Percentiles rank a stretch among this genome's conserved stretches.
phyloP scores from a whole-genome alignment of 176 grass and related monocot species.

The Thinopyrum elongatum region DNA sequence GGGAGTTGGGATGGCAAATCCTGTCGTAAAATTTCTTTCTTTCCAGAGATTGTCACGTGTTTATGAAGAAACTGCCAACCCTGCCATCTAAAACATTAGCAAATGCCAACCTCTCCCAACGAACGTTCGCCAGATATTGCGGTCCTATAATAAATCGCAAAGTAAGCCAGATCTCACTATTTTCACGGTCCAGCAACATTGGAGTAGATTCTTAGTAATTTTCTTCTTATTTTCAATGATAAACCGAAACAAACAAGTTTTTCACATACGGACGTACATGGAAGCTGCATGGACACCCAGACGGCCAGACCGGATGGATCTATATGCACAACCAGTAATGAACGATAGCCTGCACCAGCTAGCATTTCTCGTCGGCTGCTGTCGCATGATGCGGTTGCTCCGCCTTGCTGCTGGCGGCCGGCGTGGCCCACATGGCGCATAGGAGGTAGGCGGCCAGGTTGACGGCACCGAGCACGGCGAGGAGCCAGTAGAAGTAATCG shows the following conservation, averaged over 20 bases:
- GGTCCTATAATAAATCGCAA: too few relatives aligned
- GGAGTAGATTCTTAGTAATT: not conserved
- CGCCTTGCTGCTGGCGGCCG: conserved; percentile 4
- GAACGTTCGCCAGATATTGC: too few relatives aligned
- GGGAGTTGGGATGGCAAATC: too few relatives aligned
- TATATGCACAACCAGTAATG: not conserved
- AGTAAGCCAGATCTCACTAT: too few relatives aligned
- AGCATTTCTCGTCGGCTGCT: conserved; percentile 40
- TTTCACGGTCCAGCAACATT: not conserved
- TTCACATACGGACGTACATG: not conserved
- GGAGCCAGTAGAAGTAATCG: conserved; percentile 83
- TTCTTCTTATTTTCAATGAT: conserved; percentile 17
- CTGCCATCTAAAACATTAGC: too few relatives aligned
- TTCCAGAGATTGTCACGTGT: too few relatives aligned
- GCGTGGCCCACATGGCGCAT: conserved; percentile 40
- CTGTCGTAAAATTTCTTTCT: too few relatives aligned
- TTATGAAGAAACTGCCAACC: too few relatives aligned
- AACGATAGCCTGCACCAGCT: not conserved
- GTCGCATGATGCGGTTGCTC: not conserved
- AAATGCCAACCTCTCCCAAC: too few relatives aligned
- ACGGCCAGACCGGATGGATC: not conserved
- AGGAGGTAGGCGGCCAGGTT: conserved; percentile 50
- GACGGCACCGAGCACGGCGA: conserved; percentile 37
- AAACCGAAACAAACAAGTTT: not conserved
- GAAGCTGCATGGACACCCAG: not conserved